phyloP scores from a whole-genome alignment of 1,284 basidiomycete genomes.

The Flammula alnicola region DNA sequence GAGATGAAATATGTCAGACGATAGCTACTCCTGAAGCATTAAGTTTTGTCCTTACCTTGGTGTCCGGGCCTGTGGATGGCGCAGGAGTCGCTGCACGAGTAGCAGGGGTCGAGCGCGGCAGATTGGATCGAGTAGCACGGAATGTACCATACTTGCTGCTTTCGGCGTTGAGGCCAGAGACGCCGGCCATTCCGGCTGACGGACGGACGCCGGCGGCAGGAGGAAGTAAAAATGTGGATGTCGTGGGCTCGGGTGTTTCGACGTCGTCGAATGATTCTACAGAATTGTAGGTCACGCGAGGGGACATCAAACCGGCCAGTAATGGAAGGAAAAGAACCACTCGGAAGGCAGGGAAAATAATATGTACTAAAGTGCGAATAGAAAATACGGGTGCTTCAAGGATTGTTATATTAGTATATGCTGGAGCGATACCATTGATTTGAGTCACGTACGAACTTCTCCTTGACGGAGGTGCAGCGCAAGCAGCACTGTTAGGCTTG shows the following conservation, averaged over 20 bases:
- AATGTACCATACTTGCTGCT: conserved; percentile 78
- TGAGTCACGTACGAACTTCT: conserved; percentile 28
- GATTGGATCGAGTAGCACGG: conserved; percentile 51
- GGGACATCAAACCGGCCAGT: conserved; percentile 57
- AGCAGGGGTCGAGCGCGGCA: conserved; percentile 56
- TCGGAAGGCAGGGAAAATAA: conserved; percentile 67
- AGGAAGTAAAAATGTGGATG: conserved; percentile 57
- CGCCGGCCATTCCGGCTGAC: conserved; percentile 52
- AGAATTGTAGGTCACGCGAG: conserved; percentile 64
- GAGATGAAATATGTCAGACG: conserved; percentile 9
- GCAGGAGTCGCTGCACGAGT: conserved; percentile 67
- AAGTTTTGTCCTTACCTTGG: conserved; percentile 36
- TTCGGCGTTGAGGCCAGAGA: conserved; percentile 46
- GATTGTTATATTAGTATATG: conserved; percentile 32
- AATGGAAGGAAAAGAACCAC: conserved; percentile 65
- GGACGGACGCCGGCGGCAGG: conserved; percentile 44
- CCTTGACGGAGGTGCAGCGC: conserved; percentile 45
- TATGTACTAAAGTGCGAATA: conserved; percentile 51
- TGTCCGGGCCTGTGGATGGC: conserved; percentile 50
- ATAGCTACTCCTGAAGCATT: conserved; percentile 2
- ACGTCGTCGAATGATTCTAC: conserved; percentile 46
- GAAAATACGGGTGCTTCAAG: conserved; percentile 41
- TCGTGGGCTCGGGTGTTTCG: conserved; percentile 45
- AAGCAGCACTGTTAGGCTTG: conserved; percentile 60
- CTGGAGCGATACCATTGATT: conserved; percentile 10